phyloP scores from a whole-genome alignment of 495 filamentous ascomycete genomes.

The Aspergillus funiculosus region DNA sequence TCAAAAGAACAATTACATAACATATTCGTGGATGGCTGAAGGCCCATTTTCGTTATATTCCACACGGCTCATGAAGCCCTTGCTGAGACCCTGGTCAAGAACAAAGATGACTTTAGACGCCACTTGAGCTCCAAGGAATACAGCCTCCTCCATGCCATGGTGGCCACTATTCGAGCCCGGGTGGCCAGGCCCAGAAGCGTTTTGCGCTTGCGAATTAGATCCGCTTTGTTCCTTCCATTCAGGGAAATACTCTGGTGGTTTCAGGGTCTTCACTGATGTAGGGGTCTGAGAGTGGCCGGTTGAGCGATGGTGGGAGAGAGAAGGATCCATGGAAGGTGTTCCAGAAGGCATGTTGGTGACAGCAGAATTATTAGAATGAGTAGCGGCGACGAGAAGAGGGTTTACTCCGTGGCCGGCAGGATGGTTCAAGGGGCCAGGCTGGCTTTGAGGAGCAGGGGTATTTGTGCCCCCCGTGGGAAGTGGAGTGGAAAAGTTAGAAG shows the following conservation, averaged over 20 bases:
- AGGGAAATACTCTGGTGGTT: conserved; percentile 79
- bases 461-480: conserved; percentile 86
- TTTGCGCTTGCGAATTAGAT: conserved; percentile 35
- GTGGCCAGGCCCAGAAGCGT: conserved; percentile 17
- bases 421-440: conserved; percentile 38
- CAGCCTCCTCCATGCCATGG: conserved; percentile 58
- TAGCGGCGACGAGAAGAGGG: conserved; percentile 87
- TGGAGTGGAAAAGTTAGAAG: conserved; percentile 84
- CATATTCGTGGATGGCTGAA: conserved; percentile 56
- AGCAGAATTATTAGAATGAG: conserved; percentile 59
- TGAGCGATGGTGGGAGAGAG: conserved; percentile 48
- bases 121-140: conserved; percentile 75
- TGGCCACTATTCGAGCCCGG: conserved; percentile 23
- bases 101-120: conserved; percentile 71
- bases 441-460: conserved; percentile 67
- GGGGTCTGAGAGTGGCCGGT: conserved; percentile 83
- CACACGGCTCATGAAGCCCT: conserved; percentile 65
- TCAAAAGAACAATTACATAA: conserved; percentile 22
- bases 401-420: conserved; percentile 64
- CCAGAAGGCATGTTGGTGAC: conserved; percentile 28
- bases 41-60: conserved; percentile 79
- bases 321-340: conserved; percentile 37
- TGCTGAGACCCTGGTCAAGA: conserved; percentile 61
- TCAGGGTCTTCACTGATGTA: conserved; percentile 71
- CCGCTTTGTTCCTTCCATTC: conserved; percentile 84